phyloP scores from a whole-genome alignment of 768 basidiomycete genomes.

The Gloeopeniophorella convolvens region DNA sequence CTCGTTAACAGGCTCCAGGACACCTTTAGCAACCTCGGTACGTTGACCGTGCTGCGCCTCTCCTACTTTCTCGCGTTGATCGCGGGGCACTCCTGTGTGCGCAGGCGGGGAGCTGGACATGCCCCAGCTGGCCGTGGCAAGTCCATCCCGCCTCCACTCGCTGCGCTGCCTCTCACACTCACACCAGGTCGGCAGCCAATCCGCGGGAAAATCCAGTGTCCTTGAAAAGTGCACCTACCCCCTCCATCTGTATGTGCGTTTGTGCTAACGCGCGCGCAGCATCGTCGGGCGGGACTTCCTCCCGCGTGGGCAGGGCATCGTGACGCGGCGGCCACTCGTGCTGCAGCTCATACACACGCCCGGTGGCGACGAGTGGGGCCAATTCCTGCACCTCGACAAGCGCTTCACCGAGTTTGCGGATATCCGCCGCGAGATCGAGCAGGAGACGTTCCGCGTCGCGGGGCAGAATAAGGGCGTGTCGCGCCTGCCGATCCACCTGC shows the following conservation, averaged over 20 bases:
- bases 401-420: constrained; percentile 95
- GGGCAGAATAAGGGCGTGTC: constrained; percentile 99
- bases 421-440: constrained; percentile 93
- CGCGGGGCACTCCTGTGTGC: not conserved
- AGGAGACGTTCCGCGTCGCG: constrained; percentile 94
- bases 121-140: constrained; percentile 84
- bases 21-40: constrained; percentile 83
- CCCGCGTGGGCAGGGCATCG: constrained; percentile 87
- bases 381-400: constrained; percentile 95
- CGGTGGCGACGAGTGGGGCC: constrained; percentile 80
- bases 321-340: constrained; percentile 91
- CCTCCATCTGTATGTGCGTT: not conserved
- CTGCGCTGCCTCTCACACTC: constrained; percentile 6
- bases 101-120: constrained; percentile 86
- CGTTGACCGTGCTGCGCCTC: constrained; percentile 27
- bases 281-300: constrained; percentile 94
- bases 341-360: constrained; percentile 95
- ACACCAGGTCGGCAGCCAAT: constrained; percentile 87
- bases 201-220: constrained; percentile 92
- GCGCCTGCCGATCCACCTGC: constrained; percentile 89
- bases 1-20: constrained; percentile 95
- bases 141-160: constrained; percentile 27
- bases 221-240: constrained; percentile 69
- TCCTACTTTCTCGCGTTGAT: constrained; percentile 13
- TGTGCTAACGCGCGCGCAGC: constrained; percentile 26